A percentile compares a stretch with the other conserved stretches of the same genome.
Conservation (phyloP, 2,329 filamentous ascomycete genomes). For the Alternaria hordeiaustralica region DNA sequence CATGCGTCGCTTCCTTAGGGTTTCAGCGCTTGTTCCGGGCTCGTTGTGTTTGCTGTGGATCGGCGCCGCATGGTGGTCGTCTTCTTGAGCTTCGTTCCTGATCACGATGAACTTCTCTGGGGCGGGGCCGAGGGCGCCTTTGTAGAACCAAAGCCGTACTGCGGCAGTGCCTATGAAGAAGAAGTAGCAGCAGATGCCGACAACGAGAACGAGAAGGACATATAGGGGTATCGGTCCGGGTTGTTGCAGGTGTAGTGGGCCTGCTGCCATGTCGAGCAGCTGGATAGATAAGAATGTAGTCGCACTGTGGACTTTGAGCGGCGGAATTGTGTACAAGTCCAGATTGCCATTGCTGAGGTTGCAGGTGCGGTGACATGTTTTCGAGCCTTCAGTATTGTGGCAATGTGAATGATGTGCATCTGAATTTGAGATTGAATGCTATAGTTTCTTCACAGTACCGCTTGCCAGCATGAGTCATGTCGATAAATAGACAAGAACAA, state of each 20-base stretch:
- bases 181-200: conserved; percentile 26
- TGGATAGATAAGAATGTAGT: background rate
- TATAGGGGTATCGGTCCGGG: conserved; percentile 13
- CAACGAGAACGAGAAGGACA: conserved; percentile 21
- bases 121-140: conserved; percentile 26
- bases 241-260: background rate
- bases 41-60: background rate
- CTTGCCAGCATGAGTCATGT: background rate
- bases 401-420: background rate
- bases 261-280: background rate
- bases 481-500: background rate
- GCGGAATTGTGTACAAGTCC: background rate
- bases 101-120: conserved; percentile 29
- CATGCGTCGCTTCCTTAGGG: background rate
- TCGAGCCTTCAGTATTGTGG: background rate
- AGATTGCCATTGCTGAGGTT: background rate
- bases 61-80: background rate
- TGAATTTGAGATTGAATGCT: background rate
- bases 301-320: background rate
- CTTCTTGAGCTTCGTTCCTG: background rate
- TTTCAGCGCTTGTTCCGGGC: background rate
- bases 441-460: background rate
- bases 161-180: conserved; percentile 26
- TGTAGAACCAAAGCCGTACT: conserved; percentile 36
- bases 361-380: background rate